A percentile compares a stretch with the other conserved stretches of the same genome.
Conservation (phyloP, 2,329 filamentous ascomycete genomes). For the Colletotrichum sp. region DNA sequence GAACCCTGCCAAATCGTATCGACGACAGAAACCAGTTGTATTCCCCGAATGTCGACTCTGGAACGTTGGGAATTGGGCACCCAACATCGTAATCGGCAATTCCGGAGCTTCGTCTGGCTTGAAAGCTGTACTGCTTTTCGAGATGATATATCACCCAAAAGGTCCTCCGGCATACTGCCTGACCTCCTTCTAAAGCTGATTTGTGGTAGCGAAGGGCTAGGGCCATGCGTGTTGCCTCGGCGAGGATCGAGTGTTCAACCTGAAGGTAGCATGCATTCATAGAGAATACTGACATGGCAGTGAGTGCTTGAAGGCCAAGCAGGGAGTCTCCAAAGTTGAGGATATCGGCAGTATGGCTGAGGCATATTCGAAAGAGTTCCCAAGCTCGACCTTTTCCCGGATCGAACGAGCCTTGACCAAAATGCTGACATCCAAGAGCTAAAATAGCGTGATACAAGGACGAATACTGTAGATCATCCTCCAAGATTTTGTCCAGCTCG, state of each 20-base stretch:
- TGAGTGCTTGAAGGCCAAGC: background rate
- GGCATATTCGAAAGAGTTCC: background rate
- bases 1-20: background rate
- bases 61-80: background rate
- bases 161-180: background rate
- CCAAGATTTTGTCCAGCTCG: background rate
- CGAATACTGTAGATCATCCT: background rate
- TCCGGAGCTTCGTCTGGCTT: background rate
- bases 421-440: background rate
- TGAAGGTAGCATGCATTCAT: background rate
- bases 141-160: background rate
- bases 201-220: background rate
- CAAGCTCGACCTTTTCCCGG: background rate
- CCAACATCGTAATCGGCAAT: background rate
- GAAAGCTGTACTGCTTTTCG: background rate
- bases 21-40: background rate
- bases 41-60: background rate
- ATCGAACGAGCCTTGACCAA: background rate
- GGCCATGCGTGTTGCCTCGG: background rate
- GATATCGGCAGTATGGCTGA: background rate
- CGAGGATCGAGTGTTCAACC: background rate
- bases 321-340: background rate
- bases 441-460: background rate
- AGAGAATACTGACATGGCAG: background rate
- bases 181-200: background rate